phyloP scores from a whole-genome alignment of 1,139 yeast genomes.

The Geotrichum europaeum region DNA sequence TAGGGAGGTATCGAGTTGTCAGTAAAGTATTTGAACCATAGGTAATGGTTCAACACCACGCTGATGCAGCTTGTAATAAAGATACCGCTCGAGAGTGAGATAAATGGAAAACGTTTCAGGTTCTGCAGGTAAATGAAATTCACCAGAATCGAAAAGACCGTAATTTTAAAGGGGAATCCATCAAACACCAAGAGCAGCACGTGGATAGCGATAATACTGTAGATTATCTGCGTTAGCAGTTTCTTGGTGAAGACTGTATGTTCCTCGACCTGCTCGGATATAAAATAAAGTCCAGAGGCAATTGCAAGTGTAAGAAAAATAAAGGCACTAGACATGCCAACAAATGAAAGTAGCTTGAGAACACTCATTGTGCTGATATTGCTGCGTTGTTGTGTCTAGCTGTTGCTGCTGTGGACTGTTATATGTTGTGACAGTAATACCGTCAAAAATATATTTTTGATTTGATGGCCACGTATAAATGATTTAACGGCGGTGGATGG shows the following conservation, averaged over 20 bases:
- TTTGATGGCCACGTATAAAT: background rate
- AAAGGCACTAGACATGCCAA: conserved; percentile 73
- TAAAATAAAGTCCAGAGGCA: conserved; percentile 82
- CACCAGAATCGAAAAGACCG: conserved; percentile 60
- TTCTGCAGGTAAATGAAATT: conserved; percentile 72
- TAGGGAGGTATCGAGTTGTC: conserved; percentile 52
- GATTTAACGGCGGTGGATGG: background rate
- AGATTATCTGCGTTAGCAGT: conserved; percentile 57
- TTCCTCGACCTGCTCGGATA: conserved; percentile 90
- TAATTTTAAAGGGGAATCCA: conserved; percentile 65
- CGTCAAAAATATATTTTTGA: background rate
- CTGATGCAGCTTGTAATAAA: conserved; percentile 67
- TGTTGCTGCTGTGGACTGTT: background rate
- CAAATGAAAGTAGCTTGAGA: conserved; percentile 46
- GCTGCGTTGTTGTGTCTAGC: background rate
- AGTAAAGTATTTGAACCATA: conserved; percentile 87
- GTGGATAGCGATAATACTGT: conserved; percentile 49
- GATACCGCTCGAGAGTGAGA: conserved; percentile 59
- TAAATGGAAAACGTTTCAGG: conserved; percentile 75
- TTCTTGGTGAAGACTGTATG: conserved; percentile 80
- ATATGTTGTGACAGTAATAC: too few species aligned
- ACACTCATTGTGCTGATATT: conserved; percentile 12
- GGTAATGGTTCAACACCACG: conserved; percentile 73
- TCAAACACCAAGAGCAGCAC: conserved; percentile 62
- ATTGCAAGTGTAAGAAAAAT: conserved; percentile 62